Base-by-base conservation (phyloP, 805 yeast genomes). In the Babjeviella inositovora region DNA sequence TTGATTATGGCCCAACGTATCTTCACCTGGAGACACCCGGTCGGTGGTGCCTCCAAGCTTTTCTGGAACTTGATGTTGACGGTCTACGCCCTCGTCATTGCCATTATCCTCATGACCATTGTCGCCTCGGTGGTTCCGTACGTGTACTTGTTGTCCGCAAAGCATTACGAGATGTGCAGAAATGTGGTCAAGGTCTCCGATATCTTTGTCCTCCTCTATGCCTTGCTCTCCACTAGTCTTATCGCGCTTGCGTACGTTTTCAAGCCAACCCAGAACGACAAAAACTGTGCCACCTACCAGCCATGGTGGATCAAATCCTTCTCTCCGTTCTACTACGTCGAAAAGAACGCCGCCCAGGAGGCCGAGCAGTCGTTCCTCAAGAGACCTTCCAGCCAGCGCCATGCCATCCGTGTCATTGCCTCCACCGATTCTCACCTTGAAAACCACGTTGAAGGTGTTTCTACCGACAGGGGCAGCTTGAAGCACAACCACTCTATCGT, bases 271-370 rank as follows among this genome's bases (percentile, higher is more conserved):
- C 28, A 48, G 16, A 49, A 45, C 18, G 68, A 67, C 29, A 58
- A 56, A 30, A 41, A 48, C 19, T 53, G 71, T 18, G 57, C 63
- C 34, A 68, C 70, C 31, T 75, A 67, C 41, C 79, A 70, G 39
- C 81, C 92, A 17, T 71, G 73, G 62, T 77, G 90, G 90, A 70
- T 77, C 37, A 70, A 70, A 41, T 58, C 68, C 5, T 73, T 75
- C 33, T 37, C 48, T 13, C 58, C 71, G 10, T 47, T 53, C 23
- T 77, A 76, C 44, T 76, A 57, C 45, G 73, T 71, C 8, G 53
- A 56, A 30, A 59, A 57, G 28, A 56, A 57, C 24, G 68, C 81
- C 2, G 50, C 60, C 6, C 47, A 47, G 26, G 43, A 48, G 22
- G 74, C 71, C 8, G 65, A 51, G 31, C 51, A 44, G 18, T 41